Conservation (phyloP, 345 rosid genomes). For the Boechera stricta region DNA sequence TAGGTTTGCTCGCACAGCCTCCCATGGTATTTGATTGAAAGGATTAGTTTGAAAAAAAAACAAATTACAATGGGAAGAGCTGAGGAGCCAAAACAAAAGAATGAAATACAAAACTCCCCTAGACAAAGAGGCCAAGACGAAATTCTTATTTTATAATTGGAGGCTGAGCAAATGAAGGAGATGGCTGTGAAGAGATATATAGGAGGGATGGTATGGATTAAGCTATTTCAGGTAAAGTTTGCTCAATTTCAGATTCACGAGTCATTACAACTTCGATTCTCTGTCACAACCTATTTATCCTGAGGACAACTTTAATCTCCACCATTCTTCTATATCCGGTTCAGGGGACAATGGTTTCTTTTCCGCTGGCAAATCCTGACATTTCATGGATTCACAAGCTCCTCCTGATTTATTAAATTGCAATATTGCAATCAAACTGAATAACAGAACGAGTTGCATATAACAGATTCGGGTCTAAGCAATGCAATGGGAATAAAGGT, state of each 20-base stretch:
- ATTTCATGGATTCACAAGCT: background rate
- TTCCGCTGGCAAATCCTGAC: background rate
- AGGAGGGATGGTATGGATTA: slow-evolving; percentile 8
- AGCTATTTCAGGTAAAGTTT: slow-evolving; percentile 36
- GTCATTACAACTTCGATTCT: slow-evolving; percentile 28
- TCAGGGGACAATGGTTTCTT: background rate
- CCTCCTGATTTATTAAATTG: background rate
- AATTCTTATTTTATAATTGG: background rate
- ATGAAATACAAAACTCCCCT: slow-evolving; percentile 26
- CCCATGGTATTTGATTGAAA: slow-evolving; percentile 35
- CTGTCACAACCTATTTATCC: slow-evolving; percentile 24
- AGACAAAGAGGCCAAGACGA: slow-evolving; percentile 19
- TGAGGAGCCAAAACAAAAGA: slow-evolving; percentile 1
- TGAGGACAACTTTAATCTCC: slow-evolving; percentile 19
- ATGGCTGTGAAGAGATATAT: slow-evolving; percentile 7
- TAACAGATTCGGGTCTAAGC: slow-evolving; percentile 6
- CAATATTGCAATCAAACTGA: background rate
- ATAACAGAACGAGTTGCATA: background rate
- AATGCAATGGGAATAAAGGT: slow-evolving; percentile 8
- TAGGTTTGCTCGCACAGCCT: slow-evolving; percentile 47
- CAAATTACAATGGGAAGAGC: slow-evolving; percentile 22
- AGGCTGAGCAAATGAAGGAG: slow-evolving; percentile 24
- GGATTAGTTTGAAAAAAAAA: slow-evolving; percentile 3
- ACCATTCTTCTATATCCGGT: slow-evolving; percentile 27
- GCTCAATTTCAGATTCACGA: background rate